A percentile compares a stretch with the other conserved stretches of the same genome.
phyloP scores from a whole-genome alignment of 352 stramenopile species.

The Aphanomyces stellatus region DNA sequence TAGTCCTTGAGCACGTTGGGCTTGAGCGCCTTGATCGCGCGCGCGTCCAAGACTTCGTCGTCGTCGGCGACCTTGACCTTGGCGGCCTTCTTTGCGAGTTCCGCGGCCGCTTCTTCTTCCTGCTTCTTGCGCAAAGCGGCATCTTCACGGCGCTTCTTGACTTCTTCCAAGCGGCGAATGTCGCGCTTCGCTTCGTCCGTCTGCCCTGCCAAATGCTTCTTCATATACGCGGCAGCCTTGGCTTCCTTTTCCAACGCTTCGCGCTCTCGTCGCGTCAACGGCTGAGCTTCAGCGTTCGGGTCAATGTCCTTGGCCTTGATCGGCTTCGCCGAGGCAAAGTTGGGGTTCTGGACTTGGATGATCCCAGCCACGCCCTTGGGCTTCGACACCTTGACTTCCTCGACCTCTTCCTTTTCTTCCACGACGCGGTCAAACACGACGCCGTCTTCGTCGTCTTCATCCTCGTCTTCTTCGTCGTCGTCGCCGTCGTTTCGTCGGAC shows the following conservation, averaged over 20 bases:
- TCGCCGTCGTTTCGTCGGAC: conserved; percentile 43
- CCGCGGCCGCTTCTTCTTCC: conserved; percentile 61
- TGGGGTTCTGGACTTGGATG: conserved; percentile 80
- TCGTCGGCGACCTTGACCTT: conserved; percentile 44
- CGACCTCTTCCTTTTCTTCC: conserved; percentile 35
- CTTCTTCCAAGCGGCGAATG: conserved; percentile 62
- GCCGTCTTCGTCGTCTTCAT: conserved; percentile 34
- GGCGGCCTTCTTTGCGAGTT: conserved; percentile 42
- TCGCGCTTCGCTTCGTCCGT: conserved; percentile 85
- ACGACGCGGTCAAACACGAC: conserved; percentile 57
- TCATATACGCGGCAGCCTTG: conserved; percentile 60
- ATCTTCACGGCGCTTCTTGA: conserved; percentile 74
- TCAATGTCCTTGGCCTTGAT: conserved; percentile 85
- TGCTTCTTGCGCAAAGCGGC: conserved; percentile 70
- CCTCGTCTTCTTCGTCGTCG: conserved; percentile 41
- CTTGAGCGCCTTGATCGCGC: conserved; percentile 81
- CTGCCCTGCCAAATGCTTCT: conserved; percentile 77
- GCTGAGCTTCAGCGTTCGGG: conserved; percentile 36
- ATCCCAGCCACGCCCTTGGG: conserved; percentile 54
- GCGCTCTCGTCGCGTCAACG: conserved; percentile 75
- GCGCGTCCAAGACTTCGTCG: conserved; percentile 68
- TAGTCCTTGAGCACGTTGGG: conserved; percentile 83
- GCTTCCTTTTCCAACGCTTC: conserved; percentile 83
- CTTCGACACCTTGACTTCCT: conserved; percentile 32
- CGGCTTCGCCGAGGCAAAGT: conserved; percentile 64